These are phyloP conservation scores for Solanum sitiens DNA, from an alignment of 257 asterid genomes.

Conservation along the genomic window DNA sequence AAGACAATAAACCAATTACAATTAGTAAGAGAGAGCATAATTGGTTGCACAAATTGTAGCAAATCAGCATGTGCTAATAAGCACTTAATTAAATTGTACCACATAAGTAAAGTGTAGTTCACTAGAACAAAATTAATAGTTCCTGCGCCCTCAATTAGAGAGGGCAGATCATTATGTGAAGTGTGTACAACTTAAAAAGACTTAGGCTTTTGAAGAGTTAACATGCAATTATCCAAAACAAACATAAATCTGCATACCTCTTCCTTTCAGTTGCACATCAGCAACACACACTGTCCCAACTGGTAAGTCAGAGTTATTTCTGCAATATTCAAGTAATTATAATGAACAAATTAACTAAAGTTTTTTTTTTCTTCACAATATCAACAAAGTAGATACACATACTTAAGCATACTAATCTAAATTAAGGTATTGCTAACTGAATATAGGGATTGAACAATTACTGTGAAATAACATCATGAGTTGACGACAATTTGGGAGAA, in stretches of 20 bases:
- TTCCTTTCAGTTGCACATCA: constrained; percentile 81
- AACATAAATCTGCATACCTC: constrained; percentile 45
- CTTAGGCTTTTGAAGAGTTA: background rate
- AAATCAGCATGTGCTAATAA: background rate
- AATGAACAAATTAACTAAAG: background rate
- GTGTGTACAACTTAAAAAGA: background rate
- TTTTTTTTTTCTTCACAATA: background rate
- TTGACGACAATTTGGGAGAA: constrained; percentile 67
- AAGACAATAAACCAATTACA: background rate
- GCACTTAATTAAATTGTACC: background rate
- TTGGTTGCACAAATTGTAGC: background rate
- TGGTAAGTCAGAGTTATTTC: constrained; percentile 73
- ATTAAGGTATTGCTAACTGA: background rate
- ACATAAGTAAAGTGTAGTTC: background rate
- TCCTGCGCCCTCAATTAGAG: background rate
- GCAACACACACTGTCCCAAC: constrained; percentile 83
- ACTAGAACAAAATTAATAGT: background rate
- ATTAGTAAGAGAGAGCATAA: background rate
- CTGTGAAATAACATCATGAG: constrained; percentile 75
- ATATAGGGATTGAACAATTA: constrained; percentile 1
- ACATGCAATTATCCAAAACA: background rate
- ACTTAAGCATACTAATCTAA: background rate
- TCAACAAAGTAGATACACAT: background rate
- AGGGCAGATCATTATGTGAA: background rate
- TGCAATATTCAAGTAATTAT: constrained; percentile 14